These are phyloP conservation scores for Lasiosphaeriaceae sp. DNA, from an alignment of 495 filamentous ascomycete species.

Conservation along the genomic window DNA sequence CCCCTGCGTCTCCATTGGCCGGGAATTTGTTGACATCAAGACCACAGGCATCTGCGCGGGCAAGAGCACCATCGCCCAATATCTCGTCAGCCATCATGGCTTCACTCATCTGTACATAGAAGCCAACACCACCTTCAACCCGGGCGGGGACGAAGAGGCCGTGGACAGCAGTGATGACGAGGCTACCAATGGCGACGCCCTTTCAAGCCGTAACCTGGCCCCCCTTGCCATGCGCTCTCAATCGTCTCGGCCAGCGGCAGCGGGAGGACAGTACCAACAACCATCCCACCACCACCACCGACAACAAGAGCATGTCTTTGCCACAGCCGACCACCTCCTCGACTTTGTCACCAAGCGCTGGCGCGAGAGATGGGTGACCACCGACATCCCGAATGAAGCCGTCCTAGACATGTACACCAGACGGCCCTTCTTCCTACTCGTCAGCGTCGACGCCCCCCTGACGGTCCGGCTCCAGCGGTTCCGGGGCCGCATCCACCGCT, in stretches of 20 bases:
- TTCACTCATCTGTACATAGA: slow-evolving; percentile 59
- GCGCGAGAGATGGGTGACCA: slow-evolving; percentile 78
- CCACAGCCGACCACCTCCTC: slow-evolving; percentile 58
- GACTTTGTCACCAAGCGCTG: slow-evolving; percentile 83
- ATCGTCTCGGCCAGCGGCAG: no score
- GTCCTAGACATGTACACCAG: slow-evolving; percentile 68
- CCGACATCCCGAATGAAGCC: slow-evolving; percentile 64
- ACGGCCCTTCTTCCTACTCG: slow-evolving; percentile 87
- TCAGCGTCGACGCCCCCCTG: slow-evolving; percentile 88
- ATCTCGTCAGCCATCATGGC: slow-evolving; percentile 70
- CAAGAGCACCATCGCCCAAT: slow-evolving; percentile 79
- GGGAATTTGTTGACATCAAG: slow-evolving; percentile 20
- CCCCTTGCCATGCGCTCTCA: no score
- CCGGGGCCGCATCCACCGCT: slow-evolving; percentile 22
- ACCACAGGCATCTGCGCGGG: slow-evolving; percentile 79
- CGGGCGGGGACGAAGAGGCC: slow-evolving; percentile 18
- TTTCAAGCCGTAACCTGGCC: no score
- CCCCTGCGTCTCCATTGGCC: slow-evolving; percentile 4
- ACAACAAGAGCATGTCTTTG: slow-evolving; percentile 45
- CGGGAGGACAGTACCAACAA: no score
- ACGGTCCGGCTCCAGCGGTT: slow-evolving; percentile 75
- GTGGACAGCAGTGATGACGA: not conserved
- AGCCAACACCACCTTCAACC: not conserved
- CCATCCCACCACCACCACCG: no score
- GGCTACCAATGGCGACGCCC: no score